These are phyloP conservation scores for Suillus tomentosus DNA, from an alignment of 768 basidiomycete species.

Conservation along the genomic window DNA sequence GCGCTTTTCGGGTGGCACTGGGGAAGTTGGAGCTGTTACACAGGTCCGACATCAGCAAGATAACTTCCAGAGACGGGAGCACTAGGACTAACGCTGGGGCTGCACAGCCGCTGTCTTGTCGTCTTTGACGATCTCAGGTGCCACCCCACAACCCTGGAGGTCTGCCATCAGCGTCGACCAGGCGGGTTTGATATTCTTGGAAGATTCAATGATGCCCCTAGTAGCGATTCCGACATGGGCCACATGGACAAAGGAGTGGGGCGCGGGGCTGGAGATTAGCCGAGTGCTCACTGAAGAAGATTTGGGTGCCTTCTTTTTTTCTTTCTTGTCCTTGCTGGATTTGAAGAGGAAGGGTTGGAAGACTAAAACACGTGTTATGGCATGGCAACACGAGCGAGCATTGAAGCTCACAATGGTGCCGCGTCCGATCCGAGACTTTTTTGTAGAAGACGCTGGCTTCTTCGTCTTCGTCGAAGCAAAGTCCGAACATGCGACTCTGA, in stretches of 20 bases:
- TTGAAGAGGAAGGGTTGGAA: constrained; percentile 31
- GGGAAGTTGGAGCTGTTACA: neutral
- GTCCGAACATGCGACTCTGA: constrained; percentile 50
- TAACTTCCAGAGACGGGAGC: neutral
- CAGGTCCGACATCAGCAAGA: neutral
- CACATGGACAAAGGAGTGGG: constrained; percentile 66
- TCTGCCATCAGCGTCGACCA: constrained; percentile 52
- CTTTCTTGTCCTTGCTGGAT: constrained; percentile 28
- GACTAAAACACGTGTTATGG: constrained; percentile 23
- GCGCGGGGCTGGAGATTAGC: constrained; percentile 59
- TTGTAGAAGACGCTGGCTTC: constrained; percentile 63
- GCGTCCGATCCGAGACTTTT: constrained; percentile 53
- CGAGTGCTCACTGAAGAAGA: constrained; percentile 31
- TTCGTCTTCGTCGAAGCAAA: constrained; percentile 59
- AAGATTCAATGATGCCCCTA: constrained; percentile 53
- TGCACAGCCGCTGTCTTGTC: constrained; percentile 24
- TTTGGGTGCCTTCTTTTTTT: constrained; percentile 37
- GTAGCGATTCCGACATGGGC: constrained; percentile 62
- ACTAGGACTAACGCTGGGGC: constrained; percentile 12
- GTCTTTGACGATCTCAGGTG: constrained; percentile 29
- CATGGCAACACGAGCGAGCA: constrained; percentile 12
- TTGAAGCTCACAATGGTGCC: constrained; percentile 41
- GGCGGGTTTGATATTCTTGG: constrained; percentile 52
- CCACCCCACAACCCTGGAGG: constrained; percentile 42
- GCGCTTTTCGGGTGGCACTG: constrained; percentile 24